phyloP scores from a whole-genome alignment of 2,329 filamentous ascomycete species.

The Leptoxyphium fumago region DNA sequence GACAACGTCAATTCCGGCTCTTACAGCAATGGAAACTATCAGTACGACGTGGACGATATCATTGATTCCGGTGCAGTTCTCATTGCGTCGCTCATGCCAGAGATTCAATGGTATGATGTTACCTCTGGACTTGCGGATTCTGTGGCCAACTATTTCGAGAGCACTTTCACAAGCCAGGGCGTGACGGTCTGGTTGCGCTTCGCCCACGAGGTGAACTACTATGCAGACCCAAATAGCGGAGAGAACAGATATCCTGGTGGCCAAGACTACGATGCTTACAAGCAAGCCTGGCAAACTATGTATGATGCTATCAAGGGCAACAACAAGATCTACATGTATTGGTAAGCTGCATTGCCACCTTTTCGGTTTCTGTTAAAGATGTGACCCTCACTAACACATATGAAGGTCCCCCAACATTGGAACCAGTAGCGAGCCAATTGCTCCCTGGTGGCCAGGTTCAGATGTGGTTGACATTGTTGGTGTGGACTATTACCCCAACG shows the following conservation, averaged over 20 bases:
- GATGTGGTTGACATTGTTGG: slow-evolving; percentile 1
- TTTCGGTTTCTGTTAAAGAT: too few species aligned
- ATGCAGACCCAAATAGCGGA: neutral
- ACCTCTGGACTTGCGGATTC: neutral
- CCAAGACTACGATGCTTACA: neutral
- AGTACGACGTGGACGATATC: slow-evolving; percentile 1
- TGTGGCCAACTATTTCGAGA: slow-evolving; percentile 1
- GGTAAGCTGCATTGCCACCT: neutral
- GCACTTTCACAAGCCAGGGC: slow-evolving; percentile 1
- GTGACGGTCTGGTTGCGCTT: slow-evolving; percentile 1
- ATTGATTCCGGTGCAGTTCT: neutral
- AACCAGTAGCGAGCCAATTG: neutral
- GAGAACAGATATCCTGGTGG: slow-evolving; percentile 1
- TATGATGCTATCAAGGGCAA: slow-evolving; percentile 1
- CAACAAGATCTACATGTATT: slow-evolving; percentile 1
- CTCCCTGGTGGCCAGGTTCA: neutral
- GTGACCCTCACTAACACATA: neutral
- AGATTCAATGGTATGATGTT: neutral
- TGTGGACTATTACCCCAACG: slow-evolving; percentile 1
- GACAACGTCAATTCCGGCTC: slow-evolving; percentile 1
- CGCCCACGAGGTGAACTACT: slow-evolving; percentile 2
- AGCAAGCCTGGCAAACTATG: slow-evolving; percentile 1
- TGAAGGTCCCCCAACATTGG: neutral
- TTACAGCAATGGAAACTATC: slow-evolving; percentile 1
- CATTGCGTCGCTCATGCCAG: slow-evolving; percentile 1